phyloP scores from a whole-genome alignment of 176 grass and related monocot species.

The Hordeum vulgare region MorexV3_pseudomolecules_assembly NC_058523.1:462194019-462194518 shows the following conservation, averaged over 20 bases:
- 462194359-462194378: constrained; percentile 87
- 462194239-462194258: neutral
- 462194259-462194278: neutral
- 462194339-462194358: constrained; percentile 37
- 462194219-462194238: neutral
- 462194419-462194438: constrained; percentile 62
- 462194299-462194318: neutral
- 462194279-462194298: neutral
- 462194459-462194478: constrained; percentile 47
- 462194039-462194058: neutral
- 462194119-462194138: neutral
- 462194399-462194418: constrained; percentile 90
- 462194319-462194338: neutral
- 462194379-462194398: constrained; percentile 91
- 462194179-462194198: neutral
- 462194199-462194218: neutral
- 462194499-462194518: neutral
- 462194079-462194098: neutral
- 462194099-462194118: neutral
- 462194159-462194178: neutral
- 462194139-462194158: neutral
- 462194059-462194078: neutral
- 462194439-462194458: constrained; percentile 92
- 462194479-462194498: neutral
- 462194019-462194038: neutral